Evolutionary conservation across 2,329 filamentous ascomycete species (phyloP).

Genomic region (Exophiala sp.): DNA sequence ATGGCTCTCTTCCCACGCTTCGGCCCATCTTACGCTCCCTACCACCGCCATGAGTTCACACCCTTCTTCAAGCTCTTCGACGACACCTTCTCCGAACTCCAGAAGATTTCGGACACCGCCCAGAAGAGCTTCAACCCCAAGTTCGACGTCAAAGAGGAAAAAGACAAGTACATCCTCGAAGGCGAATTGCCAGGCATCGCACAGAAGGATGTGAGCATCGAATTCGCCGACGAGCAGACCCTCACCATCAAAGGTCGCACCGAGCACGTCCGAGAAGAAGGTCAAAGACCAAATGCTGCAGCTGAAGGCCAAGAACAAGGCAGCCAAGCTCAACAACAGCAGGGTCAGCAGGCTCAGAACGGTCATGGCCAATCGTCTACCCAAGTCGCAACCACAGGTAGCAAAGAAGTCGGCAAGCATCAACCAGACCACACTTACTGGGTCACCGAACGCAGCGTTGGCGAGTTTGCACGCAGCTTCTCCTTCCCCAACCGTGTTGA

Average conservation of each 20-base stretch:
- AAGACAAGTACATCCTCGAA: slow-evolving; percentile 45
- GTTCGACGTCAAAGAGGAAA: slow-evolving; percentile 47
- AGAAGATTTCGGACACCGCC: slow-evolving; percentile 24
- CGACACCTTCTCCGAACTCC: slow-evolving; percentile 29
- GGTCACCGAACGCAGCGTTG: slow-evolving; percentile 58
- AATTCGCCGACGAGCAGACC: slow-evolving; percentile 47
- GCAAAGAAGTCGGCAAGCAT: slow-evolving; percentile 33
- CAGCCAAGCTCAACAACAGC: not conserved
- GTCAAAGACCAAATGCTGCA: slow-evolving; percentile 2
- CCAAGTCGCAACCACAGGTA: slow-evolving; percentile 28
- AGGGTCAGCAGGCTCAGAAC: not conserved
- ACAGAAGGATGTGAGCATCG: slow-evolving; percentile 45
- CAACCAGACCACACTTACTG: slow-evolving; percentile 48
- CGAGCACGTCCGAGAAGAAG: slow-evolving; percentile 36
- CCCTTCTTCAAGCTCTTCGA: slow-evolving; percentile 28
- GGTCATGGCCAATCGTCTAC: too few species aligned
- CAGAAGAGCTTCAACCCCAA: slow-evolving; percentile 38
- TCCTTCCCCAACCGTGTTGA: slow-evolving; percentile 56
- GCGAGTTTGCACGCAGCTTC: slow-evolving; percentile 59
- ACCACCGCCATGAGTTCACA: slow-evolving; percentile 14
- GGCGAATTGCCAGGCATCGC: slow-evolving; percentile 49
- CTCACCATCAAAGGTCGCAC: slow-evolving; percentile 44
- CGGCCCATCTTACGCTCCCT: slow-evolving; percentile 15
- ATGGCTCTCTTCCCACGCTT: slow-evolving; percentile 24
- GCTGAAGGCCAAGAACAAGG: slow-evolving; percentile 3